These are phyloP conservation scores for Posidonia oceanica DNA, from an alignment of 116 monocot species.

Conservation along the genomic window DNA sequence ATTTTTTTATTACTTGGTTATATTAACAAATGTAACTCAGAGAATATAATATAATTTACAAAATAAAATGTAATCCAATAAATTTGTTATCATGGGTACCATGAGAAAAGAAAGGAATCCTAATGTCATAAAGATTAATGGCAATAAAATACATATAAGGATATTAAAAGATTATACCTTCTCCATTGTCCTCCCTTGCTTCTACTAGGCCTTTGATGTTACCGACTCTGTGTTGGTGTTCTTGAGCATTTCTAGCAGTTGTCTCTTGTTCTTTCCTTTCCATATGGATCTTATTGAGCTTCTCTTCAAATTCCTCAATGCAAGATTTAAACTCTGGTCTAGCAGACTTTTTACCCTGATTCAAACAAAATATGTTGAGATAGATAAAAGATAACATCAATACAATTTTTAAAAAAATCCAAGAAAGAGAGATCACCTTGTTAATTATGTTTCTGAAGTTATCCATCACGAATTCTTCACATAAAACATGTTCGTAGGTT, in stretches of 20 bases:
- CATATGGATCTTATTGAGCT: conserved; percentile 62
- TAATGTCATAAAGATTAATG: neutral
- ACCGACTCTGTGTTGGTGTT: conserved; percentile 54
- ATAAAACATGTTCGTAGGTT: conserved; percentile 74
- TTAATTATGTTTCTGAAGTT: conserved; percentile 68
- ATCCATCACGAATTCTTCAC: conserved; percentile 78
- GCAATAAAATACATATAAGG: neutral
- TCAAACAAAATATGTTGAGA: neutral
- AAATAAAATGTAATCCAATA: too few relatives aligned
- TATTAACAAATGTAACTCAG: neutral
- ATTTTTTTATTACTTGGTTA: neutral
- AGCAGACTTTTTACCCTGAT: conserved; percentile 90
- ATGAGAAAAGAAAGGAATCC: neutral
- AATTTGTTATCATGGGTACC: neutral
- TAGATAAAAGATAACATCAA: conserved; percentile 2
- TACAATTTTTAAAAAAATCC: neutral
- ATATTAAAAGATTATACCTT: conserved; percentile 10
- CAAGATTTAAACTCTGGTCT: conserved; percentile 67
- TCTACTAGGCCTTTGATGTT: conserved; percentile 24
- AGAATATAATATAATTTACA: neutral
- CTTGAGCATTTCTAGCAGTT: conserved; percentile 62
- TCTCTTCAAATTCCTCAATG: conserved; percentile 96
- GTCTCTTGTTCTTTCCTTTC: conserved; percentile 84
- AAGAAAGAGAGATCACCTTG: conserved; percentile 43
- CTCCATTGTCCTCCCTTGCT: conserved; percentile 3